Conservation (phyloP, 2,329 filamentous ascomycete genomes). For the Fusarium oligoseptatum region DNA sequence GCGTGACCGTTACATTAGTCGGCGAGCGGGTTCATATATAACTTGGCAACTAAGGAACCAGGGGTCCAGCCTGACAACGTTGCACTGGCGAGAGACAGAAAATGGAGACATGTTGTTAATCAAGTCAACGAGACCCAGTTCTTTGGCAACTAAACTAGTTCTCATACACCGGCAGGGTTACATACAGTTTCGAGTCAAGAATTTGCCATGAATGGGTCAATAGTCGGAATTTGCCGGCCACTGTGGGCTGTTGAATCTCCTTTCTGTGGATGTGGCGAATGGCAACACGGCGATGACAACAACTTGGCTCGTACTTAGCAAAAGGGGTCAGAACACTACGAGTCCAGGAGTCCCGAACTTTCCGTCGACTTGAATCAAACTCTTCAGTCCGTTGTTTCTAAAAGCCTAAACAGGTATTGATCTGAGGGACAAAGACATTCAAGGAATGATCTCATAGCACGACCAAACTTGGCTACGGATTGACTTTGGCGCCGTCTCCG, state of each 20-base stretch:
- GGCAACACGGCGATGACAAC: not conserved
- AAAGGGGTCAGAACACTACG: not conserved
- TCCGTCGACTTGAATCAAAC: not conserved
- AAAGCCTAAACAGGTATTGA: not conserved
- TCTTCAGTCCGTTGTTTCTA: not conserved
- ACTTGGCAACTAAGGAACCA: not conserved
- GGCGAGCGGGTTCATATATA: not conserved
- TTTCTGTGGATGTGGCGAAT: not conserved
- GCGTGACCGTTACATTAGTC: not conserved
- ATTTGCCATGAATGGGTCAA: not conserved
- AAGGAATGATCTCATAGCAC: not conserved
- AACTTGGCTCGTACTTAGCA: not conserved
- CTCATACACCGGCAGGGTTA: not conserved
- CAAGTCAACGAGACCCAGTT: not conserved
- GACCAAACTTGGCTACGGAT: not conserved
- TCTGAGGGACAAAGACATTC: not conserved
- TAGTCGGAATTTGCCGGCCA: not conserved
- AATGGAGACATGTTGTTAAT: not conserved
- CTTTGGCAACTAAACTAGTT: not conserved
- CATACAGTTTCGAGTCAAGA: not conserved
- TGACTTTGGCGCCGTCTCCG: constrained; percentile 2
- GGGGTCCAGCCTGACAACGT: not conserved
- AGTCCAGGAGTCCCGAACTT: not conserved
- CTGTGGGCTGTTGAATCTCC: not conserved
- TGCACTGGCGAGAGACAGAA: not conserved